A percentile compares a stretch with the other conserved stretches of the same genome.
phyloP scores from a whole-genome alignment of 768 basidiomycete genomes.

The Pulveroboletus sp. region DNA sequence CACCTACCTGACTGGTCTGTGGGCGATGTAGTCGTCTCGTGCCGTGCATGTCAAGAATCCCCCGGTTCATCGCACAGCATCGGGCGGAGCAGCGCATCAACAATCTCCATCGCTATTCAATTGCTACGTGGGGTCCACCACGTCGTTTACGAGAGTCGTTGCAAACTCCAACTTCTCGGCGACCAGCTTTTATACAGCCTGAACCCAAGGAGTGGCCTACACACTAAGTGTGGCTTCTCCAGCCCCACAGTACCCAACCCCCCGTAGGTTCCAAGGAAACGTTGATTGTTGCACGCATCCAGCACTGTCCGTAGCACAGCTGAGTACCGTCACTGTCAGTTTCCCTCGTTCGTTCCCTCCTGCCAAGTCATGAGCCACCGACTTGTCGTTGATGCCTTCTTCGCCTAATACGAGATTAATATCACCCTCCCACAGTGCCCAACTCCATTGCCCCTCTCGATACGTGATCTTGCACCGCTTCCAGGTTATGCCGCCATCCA shows the following conservation, averaged over 20 bases:
- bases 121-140: not conserved
- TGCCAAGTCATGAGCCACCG: not conserved
- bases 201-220: not conserved
- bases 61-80: conserved; percentile 24
- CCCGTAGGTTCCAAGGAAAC: conserved; percentile 61
- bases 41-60: conserved; percentile 20
- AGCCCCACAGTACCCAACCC: conserved; percentile 43
- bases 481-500: conserved; percentile 52
- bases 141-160: too few relatives aligned
- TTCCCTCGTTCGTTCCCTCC: conserved; percentile 10
- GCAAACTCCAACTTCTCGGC: too few relatives aligned
- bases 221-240: conserved; percentile 19
- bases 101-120: not conserved
- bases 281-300: conserved; percentile 48
- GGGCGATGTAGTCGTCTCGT: not conserved
- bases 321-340: conserved; percentile 27
- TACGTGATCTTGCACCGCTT: conserved; percentile 47
- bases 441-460: conserved; percentile 64
- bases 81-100: conserved; percentile 2
- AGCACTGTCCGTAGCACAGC: conserved; percentile 48
- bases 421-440: conserved; percentile 63
- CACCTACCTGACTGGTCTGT: not conserved
- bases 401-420: conserved; percentile 31
- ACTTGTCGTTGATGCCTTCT: conserved; percentile 15
- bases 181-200: too few relatives aligned